Percentiles rank a stretch among this genome's conserved stretches.
phyloP scores from a whole-genome alignment of 2,329 filamentous ascomycete genomes.

The Exophiala mesophila region DNA sequence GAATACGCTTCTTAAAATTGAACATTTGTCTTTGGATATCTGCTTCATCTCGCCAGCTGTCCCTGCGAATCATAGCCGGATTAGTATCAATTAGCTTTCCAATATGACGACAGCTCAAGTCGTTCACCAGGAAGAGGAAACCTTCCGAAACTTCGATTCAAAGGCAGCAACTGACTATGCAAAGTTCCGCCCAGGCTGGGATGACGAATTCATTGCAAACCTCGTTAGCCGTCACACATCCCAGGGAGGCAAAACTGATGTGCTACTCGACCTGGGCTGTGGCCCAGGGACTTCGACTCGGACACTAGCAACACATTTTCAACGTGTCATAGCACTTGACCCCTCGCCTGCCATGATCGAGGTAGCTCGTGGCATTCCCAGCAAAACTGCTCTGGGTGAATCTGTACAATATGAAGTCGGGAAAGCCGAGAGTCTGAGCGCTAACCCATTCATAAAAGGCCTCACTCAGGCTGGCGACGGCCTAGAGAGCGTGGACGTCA shows the following conservation, averaged over 20 bases:
- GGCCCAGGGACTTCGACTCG: slow-evolving; percentile 51
- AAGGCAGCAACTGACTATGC: slow-evolving; percentile 45
- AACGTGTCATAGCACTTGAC: slow-evolving; percentile 47
- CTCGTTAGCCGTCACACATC: slow-evolving; percentile 46
- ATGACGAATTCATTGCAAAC: slow-evolving; percentile 42
- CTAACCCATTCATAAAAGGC: slow-evolving; percentile 22
- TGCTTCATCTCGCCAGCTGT: no score
- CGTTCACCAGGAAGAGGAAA: slow-evolving; percentile 32
- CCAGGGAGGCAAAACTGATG: slow-evolving; percentile 41
- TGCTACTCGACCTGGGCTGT: slow-evolving; percentile 53
- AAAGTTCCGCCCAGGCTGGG: slow-evolving; percentile 40
- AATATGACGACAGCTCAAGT: neutral
- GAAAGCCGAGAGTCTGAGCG: slow-evolving; percentile 42
- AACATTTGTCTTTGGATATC: no score
- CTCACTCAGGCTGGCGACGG: slow-evolving; percentile 28
- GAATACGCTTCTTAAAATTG: no score
- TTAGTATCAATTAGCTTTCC: neutral
- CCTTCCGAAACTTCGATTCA: slow-evolving; percentile 44
- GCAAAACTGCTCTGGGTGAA: slow-evolving; percentile 27
- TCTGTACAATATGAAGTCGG: slow-evolving; percentile 41
- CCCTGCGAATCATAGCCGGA: no score
- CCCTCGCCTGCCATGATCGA: slow-evolving; percentile 51
- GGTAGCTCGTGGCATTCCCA: slow-evolving; percentile 39
- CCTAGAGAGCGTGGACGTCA: slow-evolving; percentile 41
- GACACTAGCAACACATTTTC: slow-evolving; percentile 45